Evolutionary conservation across 257 asterid genomes (phyloP), one percentile per base, ranked within the genome.

Genomic region (Solanum sejunctum): DNA sequence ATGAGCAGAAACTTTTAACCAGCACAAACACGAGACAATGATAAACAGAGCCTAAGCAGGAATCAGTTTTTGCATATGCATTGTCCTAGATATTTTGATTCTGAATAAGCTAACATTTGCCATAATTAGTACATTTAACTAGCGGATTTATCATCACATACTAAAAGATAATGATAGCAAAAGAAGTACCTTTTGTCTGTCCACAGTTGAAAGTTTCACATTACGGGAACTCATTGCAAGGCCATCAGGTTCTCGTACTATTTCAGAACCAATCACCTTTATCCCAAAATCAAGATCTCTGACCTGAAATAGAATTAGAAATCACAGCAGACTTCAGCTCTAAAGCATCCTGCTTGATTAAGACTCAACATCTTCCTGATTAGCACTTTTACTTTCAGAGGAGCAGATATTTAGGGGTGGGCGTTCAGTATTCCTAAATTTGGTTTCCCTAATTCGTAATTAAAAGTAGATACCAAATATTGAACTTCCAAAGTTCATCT

Each of bases 141-240:
- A 21, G 11, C 39, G n/a, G 60, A 21, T n/a, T 45, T 73, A 73
- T 73, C 39, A 47, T 73, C 81, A 73, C 47, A 21, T 47, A 47
- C 6, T 7, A 13, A 47, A 39, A 73, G 57, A 73, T 45, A 47
- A 47, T 20, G 41, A 26, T 8, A 47, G 58, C 41, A 73, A 63
- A 77, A 77, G 63, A 41, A 84, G 57, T 72, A 95, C 98, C 98
- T 92, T 92, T 86, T 89, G 85, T 87, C 98, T 92, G 63, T 95
- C 94, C 49, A 87, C 89, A 6, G 93, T 90, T 54, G 98, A 92
- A 41, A 96, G 95, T 75, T 58, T 92, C 90, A 93, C 98, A 69
- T 96, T 95, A n/a, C 98, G 93, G 39, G 98, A 96, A 87, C 99
- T 96, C 95, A 88, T 93, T n/a, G 99, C 98, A 69, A 96, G 91